Percentiles rank a stretch among this genome's conserved stretches.
These are phyloP conservation scores for Candida railenensis DNA, from an alignment of 805 yeast genomes.

Conservation along the genomic window DNA sequence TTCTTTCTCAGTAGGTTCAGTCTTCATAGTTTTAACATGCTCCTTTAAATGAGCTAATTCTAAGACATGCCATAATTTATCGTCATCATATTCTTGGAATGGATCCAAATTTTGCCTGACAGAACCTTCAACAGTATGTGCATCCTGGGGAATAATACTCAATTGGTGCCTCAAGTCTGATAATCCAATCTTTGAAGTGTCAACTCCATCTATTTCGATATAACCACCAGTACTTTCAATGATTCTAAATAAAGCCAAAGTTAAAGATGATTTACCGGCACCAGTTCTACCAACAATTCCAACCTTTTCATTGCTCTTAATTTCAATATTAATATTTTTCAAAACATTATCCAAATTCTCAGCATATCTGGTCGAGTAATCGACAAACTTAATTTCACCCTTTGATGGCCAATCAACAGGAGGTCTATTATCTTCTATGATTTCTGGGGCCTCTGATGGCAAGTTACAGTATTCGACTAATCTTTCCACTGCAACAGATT, in stretches of 20 bases:
- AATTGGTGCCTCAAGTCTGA: conserved; percentile 73
- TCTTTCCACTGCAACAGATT: conserved; percentile 35
- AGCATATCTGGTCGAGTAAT: conserved; percentile 85
- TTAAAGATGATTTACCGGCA: conserved; percentile 88
- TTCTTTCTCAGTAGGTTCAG: conserved; percentile 28
- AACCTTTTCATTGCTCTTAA: conserved; percentile 76
- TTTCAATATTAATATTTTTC: conserved; percentile 60
- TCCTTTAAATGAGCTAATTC: conserved; percentile 74
- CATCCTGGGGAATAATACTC: conserved; percentile 91
- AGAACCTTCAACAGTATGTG: conserved; percentile 88
- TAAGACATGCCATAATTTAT: conserved; percentile 79
- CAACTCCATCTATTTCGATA: conserved; percentile 68
- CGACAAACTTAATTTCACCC: conserved; percentile 65
- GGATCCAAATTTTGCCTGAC: conserved; percentile 89
- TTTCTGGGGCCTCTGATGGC: conserved; percentile 44
- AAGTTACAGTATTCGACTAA: conserved; percentile 36
- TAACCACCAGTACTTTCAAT: conserved; percentile 75
- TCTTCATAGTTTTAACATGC: conserved; percentile 56
- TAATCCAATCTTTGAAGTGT: conserved; percentile 69
- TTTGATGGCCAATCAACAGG: conserved; percentile 64
- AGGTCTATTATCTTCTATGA: conserved; percentile 36
- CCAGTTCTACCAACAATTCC: conserved; percentile 98
- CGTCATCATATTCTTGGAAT: conserved; percentile 61
- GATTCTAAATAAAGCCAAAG: conserved; percentile 79
- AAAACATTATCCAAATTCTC: conserved; percentile 77